Percentiles rank a stretch among this genome's conserved stretches.
These are phyloP conservation scores for Rosa lucieae DNA, from an alignment of 306 rosid genomes.

Conservation along the genomic window DNA sequence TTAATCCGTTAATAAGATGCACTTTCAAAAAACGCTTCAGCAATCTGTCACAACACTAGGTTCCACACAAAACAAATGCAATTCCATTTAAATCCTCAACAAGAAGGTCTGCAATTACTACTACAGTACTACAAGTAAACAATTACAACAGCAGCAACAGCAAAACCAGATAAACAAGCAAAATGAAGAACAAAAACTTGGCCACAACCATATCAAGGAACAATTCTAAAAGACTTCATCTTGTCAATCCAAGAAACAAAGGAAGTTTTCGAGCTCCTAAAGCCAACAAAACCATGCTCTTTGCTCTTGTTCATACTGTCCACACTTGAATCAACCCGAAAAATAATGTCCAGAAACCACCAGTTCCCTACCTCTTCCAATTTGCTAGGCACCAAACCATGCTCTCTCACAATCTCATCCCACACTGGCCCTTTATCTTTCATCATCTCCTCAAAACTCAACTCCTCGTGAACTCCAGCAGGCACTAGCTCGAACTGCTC, in stretches of 20 bases:
- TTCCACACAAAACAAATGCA: neutral
- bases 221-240: constrained; percentile 41
- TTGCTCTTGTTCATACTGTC: constrained; percentile 63
- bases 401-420: constrained; percentile 59
- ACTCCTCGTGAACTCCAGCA: constrained; percentile 33
- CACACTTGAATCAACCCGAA: neutral
- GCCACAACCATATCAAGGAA: constrained; percentile 33
- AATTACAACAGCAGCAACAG: neutral
- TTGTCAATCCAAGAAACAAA: constrained; percentile 52
- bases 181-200: neutral
- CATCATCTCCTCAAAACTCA: constrained; percentile 41
- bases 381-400: constrained; percentile 37
- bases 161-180: neutral
- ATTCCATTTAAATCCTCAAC: neutral
- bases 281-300: constrained; percentile 59
- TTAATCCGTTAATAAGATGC: neutral
- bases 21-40: neutral
- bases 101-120: neutral
- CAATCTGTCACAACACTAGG: neutral
- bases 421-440: constrained; percentile 53
- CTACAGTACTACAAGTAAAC: neutral
- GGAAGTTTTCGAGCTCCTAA: constrained; percentile 49
- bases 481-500: constrained; percentile 51
- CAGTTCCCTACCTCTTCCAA: constrained; percentile 49
- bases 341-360: constrained; percentile 37